Base-by-base conservation (phyloP, 257 asterid species). In the Solanum raphanifolium region DNA sequence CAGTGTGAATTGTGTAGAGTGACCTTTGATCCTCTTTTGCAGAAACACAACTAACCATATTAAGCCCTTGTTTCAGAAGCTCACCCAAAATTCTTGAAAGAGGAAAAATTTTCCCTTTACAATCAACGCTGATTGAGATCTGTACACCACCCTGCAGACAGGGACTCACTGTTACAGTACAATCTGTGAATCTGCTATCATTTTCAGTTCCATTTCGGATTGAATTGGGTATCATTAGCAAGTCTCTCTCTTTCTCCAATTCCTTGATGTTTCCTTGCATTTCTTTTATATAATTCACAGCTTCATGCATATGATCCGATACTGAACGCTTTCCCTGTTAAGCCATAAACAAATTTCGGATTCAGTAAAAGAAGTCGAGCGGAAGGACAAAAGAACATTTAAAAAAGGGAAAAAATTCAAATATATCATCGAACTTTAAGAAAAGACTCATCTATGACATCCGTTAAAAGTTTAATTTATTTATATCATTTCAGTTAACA, bases 221-320 rank as follows among this genome's bases (percentile, higher is more conserved):
- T 48, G 88, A 68, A 41, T 41, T 66, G 0, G 69, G 39, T 31
- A 31, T 86, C 86, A 71, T 89, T 29, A 92, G 18, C 83, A 74
- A 25, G 48, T 91, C 93, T 88, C 94, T 89, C 12, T 74, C 88
- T 66, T 25, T 68, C 43, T 78, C 82, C 88, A 92, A 43, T 60
- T 91, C 90, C 13, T 87, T 75, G 32, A 91, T 87, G 0, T 89
- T 92, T 4, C 87, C 88, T 69, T 90, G 86, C 90, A 87, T 48
- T 35, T 62, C 79, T 39, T 92, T 83, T 71, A 93, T 94, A 91
- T 93, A 92, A 86, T 89, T 91, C 85, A 62, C 90, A 1, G 98
- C 94, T 87, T 85, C 94, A 11, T 91, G 93, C 90, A 93, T 91
- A 89, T 93, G 92, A 76, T 94, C 98, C 35, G 94, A 87, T 25